Percentiles rank a stretch among this genome's conserved stretches.
Conservation (phyloP, 2,329 filamentous ascomycete species). For the Lithohypha guttulata region DNA sequence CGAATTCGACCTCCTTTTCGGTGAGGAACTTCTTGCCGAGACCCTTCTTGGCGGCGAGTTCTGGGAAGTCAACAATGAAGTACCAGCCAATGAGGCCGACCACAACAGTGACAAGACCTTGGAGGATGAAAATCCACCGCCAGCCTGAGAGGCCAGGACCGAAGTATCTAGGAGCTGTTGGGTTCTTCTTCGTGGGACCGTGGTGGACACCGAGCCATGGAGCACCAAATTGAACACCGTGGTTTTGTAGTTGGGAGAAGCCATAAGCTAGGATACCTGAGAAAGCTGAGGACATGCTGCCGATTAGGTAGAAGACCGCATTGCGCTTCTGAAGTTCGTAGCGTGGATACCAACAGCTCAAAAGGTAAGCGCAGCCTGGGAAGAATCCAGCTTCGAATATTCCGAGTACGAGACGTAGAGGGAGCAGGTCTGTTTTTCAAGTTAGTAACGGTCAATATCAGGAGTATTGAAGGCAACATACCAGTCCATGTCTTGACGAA, state of each 20-base stretch:
- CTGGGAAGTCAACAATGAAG: constrained; percentile 36
- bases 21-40: constrained; percentile 25
- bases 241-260: constrained; percentile 29
- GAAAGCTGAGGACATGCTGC: constrained; percentile 38
- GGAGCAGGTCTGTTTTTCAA: constrained; percentile 13
- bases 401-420: constrained; percentile 43
- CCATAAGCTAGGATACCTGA: constrained; percentile 37
- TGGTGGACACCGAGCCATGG: constrained; percentile 20
- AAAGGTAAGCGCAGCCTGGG: constrained; percentile 57
- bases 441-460: constrained; percentile 13
- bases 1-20: constrained; percentile 19
- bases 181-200: constrained; percentile 17
- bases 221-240: constrained; percentile 13
- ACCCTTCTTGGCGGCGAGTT: constrained; percentile 24
- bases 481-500: constrained; percentile 15
- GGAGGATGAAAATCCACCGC: constrained; percentile 20
- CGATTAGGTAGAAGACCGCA: constrained; percentile 41
- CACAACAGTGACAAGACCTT: constrained; percentile 27
- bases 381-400: constrained; percentile 59
- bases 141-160: constrained; percentile 17
- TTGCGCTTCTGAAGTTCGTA: constrained; percentile 28
- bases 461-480: constrained; percentile 12
- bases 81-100: constrained; percentile 34
- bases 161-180: constrained; percentile 6
- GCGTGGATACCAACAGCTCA: constrained; percentile 61